Percentiles rank a stretch among this genome's conserved stretches.
These are phyloP conservation scores for Aspergillus spinulosporus DNA, from an alignment of 2,329 filamentous ascomycete genomes.

Conservation along the genomic window DNA sequence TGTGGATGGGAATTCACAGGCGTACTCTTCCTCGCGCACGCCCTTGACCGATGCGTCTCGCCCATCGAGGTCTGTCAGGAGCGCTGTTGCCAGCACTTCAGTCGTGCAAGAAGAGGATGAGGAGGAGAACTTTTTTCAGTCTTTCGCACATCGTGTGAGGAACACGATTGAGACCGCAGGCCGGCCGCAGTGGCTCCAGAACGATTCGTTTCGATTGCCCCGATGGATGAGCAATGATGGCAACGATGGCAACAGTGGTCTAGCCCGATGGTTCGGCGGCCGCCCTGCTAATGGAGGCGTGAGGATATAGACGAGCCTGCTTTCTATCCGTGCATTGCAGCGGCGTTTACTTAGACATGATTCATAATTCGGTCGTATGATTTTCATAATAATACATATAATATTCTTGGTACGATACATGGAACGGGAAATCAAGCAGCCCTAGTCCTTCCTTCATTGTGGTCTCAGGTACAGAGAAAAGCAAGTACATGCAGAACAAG, in stretches of 20 bases:
- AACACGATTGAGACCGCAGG: slow-evolving; percentile 88
- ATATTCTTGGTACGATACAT: neutral
- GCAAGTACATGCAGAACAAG: no score
- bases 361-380: slow-evolving; percentile 7
- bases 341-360: slow-evolving; percentile 24
- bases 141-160: slow-evolving; percentile 78
- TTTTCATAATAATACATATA: slow-evolving; percentile 12
- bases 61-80: slow-evolving; percentile 31
- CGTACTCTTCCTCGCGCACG: slow-evolving; percentile 38
- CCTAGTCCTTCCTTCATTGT: no score
- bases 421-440: no score
- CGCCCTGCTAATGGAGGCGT: slow-evolving; percentile 42
- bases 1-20: slow-evolving; percentile 27
- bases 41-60: slow-evolving; percentile 32
- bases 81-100: slow-evolving; percentile 36
- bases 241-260: slow-evolving; percentile 30
- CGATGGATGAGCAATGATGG: slow-evolving; percentile 72
- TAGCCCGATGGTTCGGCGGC: slow-evolving; percentile 44
- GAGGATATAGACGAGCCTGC: slow-evolving; percentile 32
- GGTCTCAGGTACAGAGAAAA: no score
- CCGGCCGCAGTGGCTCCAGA: slow-evolving; percentile 77
- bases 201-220: slow-evolving; percentile 72
- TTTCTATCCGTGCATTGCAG: slow-evolving; percentile 24
- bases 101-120: slow-evolving; percentile 64
- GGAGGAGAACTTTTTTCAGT: slow-evolving; percentile 80